Base-by-base conservation (phyloP, 1,284 basidiomycete genomes). In the Microbotryum intermedium region DNA sequence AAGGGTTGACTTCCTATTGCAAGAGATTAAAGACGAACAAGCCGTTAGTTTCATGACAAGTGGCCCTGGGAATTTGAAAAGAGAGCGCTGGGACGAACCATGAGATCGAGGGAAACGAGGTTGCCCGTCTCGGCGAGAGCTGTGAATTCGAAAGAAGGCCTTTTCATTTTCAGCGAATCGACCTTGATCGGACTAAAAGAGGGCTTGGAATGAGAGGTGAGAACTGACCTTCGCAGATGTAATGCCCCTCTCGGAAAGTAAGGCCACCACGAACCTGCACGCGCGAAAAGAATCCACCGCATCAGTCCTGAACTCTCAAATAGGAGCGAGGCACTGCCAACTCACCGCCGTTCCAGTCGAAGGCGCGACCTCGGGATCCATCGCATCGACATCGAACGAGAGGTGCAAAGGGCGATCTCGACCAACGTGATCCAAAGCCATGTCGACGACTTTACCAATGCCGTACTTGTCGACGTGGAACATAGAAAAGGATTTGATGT, bases 391-490 rank as follows among this genome's bases (percentile, higher is more conserved):
- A 74, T 98, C 94, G 74, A 97, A 98, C 74, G 87, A 90, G 61
- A 99, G 78, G 78, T 99, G 95, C 68, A 97, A 88, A 20, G 95
- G 95, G 47, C 82, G 79, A 65, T 86, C 81, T 65, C 87, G 80
- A 76, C 95, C 97, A 71, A 98, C 86, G 74, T 90, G 83, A 73
- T 95, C 88, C 64, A 98, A 79, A 39, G 93, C 95, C 88, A 93
- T 88, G 73, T 97, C 90, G 59, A 97, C 86, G 59, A 97, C 89
- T 72, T 84, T 84, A 29, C 90, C 94, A 67, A 99, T 98, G 52
- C 95, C 95, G 72, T 90, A 88, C 77, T 85, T 89, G 78, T 99
- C 95, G 57, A 99, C 87, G 67, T 98, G 90, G 77, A 97, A 92
- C 95, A 99, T 99, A 65, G 86, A 88, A 80, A 89, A 98, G 11